Base-by-base conservation (phyloP, 2,329 filamentous ascomycete species). In the Ophiostoma himal-ulmi region DNA sequence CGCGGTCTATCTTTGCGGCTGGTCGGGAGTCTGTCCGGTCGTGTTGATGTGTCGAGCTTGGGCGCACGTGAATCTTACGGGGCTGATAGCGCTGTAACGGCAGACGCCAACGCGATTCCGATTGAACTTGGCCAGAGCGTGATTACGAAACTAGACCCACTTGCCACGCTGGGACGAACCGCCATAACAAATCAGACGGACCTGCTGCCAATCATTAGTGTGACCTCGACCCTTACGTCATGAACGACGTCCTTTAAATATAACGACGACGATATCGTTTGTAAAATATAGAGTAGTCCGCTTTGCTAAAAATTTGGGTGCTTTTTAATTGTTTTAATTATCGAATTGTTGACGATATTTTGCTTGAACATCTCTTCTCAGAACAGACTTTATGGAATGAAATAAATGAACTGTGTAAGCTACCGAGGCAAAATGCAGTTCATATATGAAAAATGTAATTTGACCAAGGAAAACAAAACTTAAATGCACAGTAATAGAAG, bases 31-130 rank as follows among this genome's bases (percentile, higher is more conserved):
- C 5, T 57, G 52, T 57, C 52, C 10, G 48, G 14, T 22, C n/a
- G 57, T 57, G 52, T 22, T 13, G 52, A 26, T 14, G 22, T 20
- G 57, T 62, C 13, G 26, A 34, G 57, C 57, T 4, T 13, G n/a
- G 11, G 52, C 52, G 52, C 52, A 57, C n/a, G 22, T 57, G 52
- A 57, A 57, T 57, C 52, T 57, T 34, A 60, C 52, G n/a, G 22
- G 52, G 52, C 30, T 22, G 52, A 26, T 57, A 57, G 8, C 52
- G 44, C 41, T 48, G 10, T 57, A 57, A 60, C 26, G 57, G 22
- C 11, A 60, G 57, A 60, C 57, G 26, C 34, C 57, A 62, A 26
- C 26, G 57, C 57, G 57, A 62, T 62, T 62, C 26, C 17, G 13
- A 30, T 30, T 30, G 30, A 30, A 2, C n/a, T 44, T 44, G 39